Percentiles rank a stretch among this genome's conserved stretches.
phyloP scores from a whole-genome alignment of 257 asterid species.

The Solanum lycopersicoides region DNA sequence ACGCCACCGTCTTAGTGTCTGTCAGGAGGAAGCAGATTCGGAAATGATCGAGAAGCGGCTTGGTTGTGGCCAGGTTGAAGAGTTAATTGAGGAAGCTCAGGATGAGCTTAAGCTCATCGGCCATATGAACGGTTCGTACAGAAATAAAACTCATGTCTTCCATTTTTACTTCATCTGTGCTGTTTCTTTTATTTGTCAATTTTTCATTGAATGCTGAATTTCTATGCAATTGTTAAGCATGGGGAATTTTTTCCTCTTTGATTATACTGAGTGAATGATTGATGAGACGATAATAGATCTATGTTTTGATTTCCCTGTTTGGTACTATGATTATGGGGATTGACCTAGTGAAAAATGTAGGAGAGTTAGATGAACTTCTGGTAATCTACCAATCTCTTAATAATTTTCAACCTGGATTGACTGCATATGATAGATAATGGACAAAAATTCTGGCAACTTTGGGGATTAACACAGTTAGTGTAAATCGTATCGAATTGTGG shows the following conservation, averaged over 20 bases:
- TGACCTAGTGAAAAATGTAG: neutral
- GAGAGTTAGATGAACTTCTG: neutral
- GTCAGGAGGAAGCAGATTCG: constrained; percentile 90
- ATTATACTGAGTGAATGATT: neutral
- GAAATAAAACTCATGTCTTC: neutral
- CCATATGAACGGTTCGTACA: constrained; percentile 58
- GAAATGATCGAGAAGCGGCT: constrained; percentile 73
- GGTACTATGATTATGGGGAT: neutral
- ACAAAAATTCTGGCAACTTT: neutral
- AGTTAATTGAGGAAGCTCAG: constrained; percentile 88
- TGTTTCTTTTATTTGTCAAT: neutral
- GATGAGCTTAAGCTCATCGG: constrained; percentile 96
- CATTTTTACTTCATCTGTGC: neutral
- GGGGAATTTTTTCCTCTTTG: neutral
- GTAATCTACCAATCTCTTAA: neutral
- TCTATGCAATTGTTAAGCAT: neutral
- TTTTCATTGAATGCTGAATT: neutral
- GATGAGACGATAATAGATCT: neutral
- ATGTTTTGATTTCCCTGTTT: neutral
- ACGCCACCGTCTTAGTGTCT: constrained; percentile 71
- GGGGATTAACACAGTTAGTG: neutral
- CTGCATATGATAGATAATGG: neutral
- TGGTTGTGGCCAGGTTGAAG: constrained; percentile 97
- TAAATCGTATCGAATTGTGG: neutral
- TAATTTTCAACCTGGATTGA: neutral